Percentiles rank a stretch among this genome's conserved stretches.
phyloP scores from a whole-genome alignment of 768 basidiomycete species.

The Pleurotus tuoliensis region DNA sequence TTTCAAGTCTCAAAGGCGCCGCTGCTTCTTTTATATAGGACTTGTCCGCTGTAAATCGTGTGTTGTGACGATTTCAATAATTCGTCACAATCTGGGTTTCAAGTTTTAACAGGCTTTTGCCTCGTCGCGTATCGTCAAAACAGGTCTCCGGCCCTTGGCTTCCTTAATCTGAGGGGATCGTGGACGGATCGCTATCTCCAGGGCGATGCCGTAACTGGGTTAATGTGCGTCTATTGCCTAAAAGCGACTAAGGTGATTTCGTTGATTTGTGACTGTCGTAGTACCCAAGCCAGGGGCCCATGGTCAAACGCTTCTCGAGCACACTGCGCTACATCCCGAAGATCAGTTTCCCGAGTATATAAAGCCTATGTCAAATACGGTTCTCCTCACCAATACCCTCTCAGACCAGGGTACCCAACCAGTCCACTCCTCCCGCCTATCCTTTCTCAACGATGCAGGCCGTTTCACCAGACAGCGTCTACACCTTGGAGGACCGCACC shows the following conservation, averaged over 20 bases:
- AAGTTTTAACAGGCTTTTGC: conserved; percentile 1
- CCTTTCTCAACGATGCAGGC: conserved; percentile 1
- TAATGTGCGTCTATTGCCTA: conserved; percentile 8
- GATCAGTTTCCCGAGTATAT: conserved; percentile 5
- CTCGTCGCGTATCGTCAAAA: not conserved
- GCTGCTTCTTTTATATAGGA: not conserved
- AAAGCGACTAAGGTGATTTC: conserved; percentile 4
- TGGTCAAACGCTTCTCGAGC: conserved; percentile 4
- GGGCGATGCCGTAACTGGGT: conserved; percentile 8
- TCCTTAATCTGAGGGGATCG: not conserved
- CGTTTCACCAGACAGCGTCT: conserved; percentile 34
- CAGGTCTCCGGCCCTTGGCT: conserved; percentile 1
- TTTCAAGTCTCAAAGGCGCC: not conserved
- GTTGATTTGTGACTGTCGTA: conserved; percentile 2
- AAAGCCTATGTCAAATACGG: not conserved
- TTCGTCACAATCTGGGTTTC: not conserved
- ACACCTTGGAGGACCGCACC: conserved; percentile 67
- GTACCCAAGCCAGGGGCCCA: conserved; percentile 1
- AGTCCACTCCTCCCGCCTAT: not conserved
- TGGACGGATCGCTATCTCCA: conserved; percentile 8
- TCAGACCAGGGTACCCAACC: not conserved
- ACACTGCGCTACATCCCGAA: conserved; percentile 6
- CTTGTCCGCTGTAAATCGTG: not conserved
- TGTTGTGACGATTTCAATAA: not conserved
- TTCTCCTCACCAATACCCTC: not conserved